Evolutionary conservation across 805 yeast genomes (phyloP), one percentile per base, ranked within the genome.

Genomic region (Nakazawaea wyomingensis): DNA sequence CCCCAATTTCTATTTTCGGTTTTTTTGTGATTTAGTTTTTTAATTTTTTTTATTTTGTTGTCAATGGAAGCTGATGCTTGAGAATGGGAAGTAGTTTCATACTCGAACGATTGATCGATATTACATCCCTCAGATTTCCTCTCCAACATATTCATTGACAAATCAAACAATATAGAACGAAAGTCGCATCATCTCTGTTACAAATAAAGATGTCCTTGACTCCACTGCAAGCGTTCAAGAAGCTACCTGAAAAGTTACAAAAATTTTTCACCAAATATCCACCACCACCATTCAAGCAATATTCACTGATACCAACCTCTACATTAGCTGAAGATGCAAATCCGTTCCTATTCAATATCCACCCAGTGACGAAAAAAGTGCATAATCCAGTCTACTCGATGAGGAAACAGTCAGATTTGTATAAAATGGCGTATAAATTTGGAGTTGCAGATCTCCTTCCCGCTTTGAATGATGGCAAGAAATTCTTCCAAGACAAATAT

Each of bases 381-480:
- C 95, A 86, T 54, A 78, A 79, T 46, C 86, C 97, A 20, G 72
- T 78, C 51, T 85, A 77, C 63, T 85, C 96, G 7, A 67, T 82
- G 55, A 77, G 96, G 65, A 77, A 91, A 54, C 89, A 86, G 55
- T 78, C 90, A 16, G 96, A 82, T 50, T 66, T 90, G 42, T 88
- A 74, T 71, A 90, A 90, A 64, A 64, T 84, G 56, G 96, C 96
- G 2, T 72, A 77, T 57, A 76, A 80, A 53, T 85, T 76, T 53
- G 96, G 96, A n/a, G 70, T 90, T 5, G 71, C 78, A 31, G 88
- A 84, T 47, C 66, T 87, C 46, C 67, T 90, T 60, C 97, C 97
- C 21, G 70, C 76, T 22, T 57, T 78, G 37, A 74, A 76, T 37
- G 73, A 74, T 50, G 53, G 57, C 51, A 83, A 83, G 71, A 75